Percentiles rank a stretch among this genome's conserved stretches.
Evolutionary conservation across 371 early-diverging fungal genomes (phyloP).

Genomic region (Nematocida displodere): DNA sequence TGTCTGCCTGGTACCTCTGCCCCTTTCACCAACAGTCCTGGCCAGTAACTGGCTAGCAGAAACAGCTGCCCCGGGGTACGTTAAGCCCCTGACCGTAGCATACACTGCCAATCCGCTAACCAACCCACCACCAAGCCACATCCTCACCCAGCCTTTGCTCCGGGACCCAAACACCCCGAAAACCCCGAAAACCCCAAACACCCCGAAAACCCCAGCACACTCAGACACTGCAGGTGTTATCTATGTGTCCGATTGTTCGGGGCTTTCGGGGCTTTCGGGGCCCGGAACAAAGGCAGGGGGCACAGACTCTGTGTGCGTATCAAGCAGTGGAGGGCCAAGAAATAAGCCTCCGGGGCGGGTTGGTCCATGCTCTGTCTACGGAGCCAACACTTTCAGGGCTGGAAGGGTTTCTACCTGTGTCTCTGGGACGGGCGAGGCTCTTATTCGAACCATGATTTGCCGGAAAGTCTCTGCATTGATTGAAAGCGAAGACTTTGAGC

Average conservation of each 20-base stretch:
- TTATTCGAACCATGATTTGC: neutral
- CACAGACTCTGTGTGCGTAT: too few relatives aligned
- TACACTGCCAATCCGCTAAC: neutral
- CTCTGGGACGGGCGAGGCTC: constrained; percentile 35
- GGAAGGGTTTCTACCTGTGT: neutral
- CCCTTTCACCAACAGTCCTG: neutral
- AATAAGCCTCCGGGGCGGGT: constrained; percentile 4
- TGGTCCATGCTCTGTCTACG: constrained; percentile 43
- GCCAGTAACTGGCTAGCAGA: neutral
- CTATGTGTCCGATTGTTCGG: too few relatives aligned
- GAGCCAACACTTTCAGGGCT: constrained; percentile 16
- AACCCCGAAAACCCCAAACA: too few relatives aligned
- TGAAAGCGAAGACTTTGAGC: neutral
- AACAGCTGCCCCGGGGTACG: neutral
- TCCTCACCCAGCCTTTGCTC: too few relatives aligned
- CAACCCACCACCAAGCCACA: too few relatives aligned
- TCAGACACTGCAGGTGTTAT: too few relatives aligned
- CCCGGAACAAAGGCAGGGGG: too few relatives aligned
- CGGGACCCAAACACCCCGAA: too few relatives aligned
- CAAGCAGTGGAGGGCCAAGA: constrained; percentile 38
- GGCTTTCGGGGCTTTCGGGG: too few relatives aligned
- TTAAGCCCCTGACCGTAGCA: neutral
- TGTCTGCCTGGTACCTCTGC: constrained; percentile 12
- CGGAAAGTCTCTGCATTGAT: neutral
- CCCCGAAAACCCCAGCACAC: too few relatives aligned